phyloP scores from a whole-genome alignment of 805 yeast genomes.

The Kuraishia hungarica region DNA sequence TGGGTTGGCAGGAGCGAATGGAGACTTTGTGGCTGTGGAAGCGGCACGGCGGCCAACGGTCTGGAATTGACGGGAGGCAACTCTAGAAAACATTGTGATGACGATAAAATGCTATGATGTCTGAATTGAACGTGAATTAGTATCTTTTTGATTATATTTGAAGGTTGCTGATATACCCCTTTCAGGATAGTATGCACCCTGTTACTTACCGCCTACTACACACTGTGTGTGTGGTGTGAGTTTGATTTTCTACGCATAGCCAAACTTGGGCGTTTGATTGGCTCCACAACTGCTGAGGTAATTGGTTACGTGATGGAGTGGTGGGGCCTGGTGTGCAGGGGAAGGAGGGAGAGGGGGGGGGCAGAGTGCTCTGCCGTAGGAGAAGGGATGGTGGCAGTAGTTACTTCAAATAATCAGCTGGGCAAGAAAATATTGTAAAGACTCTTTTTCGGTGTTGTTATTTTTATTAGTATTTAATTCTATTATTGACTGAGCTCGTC shows the following conservation, averaged over 20 bases:
- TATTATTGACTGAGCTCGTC: no score
- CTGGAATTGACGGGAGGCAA: conserved; percentile 1
- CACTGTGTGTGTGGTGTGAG: background rate
- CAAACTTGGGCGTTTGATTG: background rate
- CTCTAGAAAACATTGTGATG: conserved; percentile 5
- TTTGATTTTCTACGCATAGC: background rate
- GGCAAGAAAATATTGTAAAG: no score
- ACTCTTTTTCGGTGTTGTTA: no score
- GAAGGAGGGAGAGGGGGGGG: background rate
- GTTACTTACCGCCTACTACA: background rate
- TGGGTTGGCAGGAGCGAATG: conserved; percentile 40
- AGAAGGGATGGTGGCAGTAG: no score
- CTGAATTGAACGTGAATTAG: conserved; percentile 1
- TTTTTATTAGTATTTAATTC: no score
- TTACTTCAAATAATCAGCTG: no score
- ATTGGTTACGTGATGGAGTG: background rate
- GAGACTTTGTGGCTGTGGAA: conserved; percentile 15
- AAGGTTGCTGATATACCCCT: background rate
- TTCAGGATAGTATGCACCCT: background rate
- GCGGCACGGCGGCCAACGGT: conserved; percentile 24
- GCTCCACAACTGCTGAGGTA: background rate
- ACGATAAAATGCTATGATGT: conserved; percentile 2
- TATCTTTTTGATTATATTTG: no score
- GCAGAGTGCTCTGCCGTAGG: no score
- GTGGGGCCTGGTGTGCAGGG: no score